A percentile compares a stretch with the other conserved stretches of the same genome.
phyloP scores from a whole-genome alignment of 805 yeast genomes.

The Pichia scutulata region DNA sequence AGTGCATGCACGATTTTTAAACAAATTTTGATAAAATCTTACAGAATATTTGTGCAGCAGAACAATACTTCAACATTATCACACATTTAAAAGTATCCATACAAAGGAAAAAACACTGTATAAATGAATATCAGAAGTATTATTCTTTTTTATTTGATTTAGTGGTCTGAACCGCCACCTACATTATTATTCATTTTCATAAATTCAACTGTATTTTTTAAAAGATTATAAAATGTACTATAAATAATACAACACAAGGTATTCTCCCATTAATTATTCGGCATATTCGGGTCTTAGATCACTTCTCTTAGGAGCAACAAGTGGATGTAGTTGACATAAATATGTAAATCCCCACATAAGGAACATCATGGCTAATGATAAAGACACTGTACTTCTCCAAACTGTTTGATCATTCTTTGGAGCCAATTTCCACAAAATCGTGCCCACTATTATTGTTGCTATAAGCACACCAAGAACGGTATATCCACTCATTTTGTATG shows the following conservation, averaged over 20 bases:
- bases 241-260: neutral
- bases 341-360: constrained; percentile 78
- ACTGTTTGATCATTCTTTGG: constrained; percentile 77
- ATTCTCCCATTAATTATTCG: constrained; percentile 17
- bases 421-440: constrained; percentile 76
- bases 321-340: constrained; percentile 79
- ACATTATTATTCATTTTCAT: neutral
- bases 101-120: too few species aligned
- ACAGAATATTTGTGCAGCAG: too few species aligned
- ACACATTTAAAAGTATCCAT: too few species aligned
- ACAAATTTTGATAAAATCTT: too few species aligned
- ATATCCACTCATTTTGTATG: constrained; percentile 10
- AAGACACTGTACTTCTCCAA: constrained; percentile 69
- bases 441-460: constrained; percentile 48
- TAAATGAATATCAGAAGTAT: too few species aligned
- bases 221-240: neutral
- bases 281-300: constrained; percentile 80
- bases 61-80: too few species aligned
- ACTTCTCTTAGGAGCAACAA: constrained; percentile 83
- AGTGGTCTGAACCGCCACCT: too few species aligned
- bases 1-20: too few species aligned
- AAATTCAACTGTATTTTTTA: neutral
- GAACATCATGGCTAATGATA: constrained; percentile 56
- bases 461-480: constrained; percentile 30
- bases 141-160: too few species aligned